Percentiles rank a stretch among this genome's conserved stretches.
Evolutionary conservation across 139 green algal species (phyloP).

Genomic region (Coelastrella sp.): DNA sequence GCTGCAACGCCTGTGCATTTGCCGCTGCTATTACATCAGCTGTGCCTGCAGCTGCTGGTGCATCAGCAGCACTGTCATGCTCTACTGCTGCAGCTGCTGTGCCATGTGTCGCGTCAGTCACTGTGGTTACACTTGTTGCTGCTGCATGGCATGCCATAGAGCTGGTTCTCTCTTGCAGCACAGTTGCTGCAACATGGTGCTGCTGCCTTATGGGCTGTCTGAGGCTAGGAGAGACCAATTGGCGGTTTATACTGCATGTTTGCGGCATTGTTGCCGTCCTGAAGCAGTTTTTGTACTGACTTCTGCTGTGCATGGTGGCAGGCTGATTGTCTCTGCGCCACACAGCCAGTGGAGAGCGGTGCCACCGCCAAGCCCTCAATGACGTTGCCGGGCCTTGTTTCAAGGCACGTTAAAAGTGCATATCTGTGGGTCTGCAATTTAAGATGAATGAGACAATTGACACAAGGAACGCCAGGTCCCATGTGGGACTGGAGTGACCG

Average conservation of each 20-base stretch:
- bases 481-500: too few species aligned
- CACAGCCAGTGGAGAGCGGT: too few species aligned
- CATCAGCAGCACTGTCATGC: neutral
- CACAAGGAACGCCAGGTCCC: too few species aligned
- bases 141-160: too few species aligned
- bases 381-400: too few species aligned
- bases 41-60: neutral
- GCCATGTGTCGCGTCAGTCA: neutral
- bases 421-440: too few species aligned
- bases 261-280: neutral
- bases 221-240: neutral
- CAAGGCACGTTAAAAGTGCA: too few species aligned
- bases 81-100: neutral
- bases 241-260: neutral
- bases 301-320: too few species aligned
- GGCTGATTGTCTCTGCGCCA: too few species aligned
- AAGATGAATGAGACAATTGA: too few species aligned
- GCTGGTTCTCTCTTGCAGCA: neutral
- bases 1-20: conserved; percentile 61
- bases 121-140: too few species aligned
- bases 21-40: conserved; percentile 22
- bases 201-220: neutral
- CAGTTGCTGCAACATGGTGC: neutral
- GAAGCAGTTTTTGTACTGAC: neutral
- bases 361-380: too few species aligned